Evolutionary conservation across 2,329 filamentous ascomycete species (phyloP).

Genomic region (Endothia cerciana): DNA sequence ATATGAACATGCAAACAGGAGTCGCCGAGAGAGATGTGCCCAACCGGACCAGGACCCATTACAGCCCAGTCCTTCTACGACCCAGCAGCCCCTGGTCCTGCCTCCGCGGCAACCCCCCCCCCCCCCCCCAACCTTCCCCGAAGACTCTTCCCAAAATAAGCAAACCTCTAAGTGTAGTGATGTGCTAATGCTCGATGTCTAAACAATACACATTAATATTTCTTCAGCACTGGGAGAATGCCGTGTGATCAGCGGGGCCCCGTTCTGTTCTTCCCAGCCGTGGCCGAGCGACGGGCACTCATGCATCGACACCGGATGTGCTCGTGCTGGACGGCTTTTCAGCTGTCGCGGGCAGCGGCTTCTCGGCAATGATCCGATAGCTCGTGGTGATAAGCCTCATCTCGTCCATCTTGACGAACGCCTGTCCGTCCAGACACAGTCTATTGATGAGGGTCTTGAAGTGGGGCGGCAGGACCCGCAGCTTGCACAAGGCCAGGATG

Average conservation of each 20-base stretch:
- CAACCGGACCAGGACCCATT: background rate
- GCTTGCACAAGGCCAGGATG: slow-evolving; percentile 52
- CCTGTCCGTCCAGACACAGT: slow-evolving; percentile 56
- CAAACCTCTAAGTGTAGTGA: background rate
- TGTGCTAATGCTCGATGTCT: slow-evolving; percentile 7
- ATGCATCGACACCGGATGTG: background rate
- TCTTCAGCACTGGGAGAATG: slow-evolving; percentile 3
- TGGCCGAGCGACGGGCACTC: background rate
- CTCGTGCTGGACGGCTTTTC: background rate
- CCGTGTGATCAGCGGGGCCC: background rate
- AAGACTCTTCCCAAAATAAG: no score
- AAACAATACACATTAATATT: slow-evolving; percentile 26
- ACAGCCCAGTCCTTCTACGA: no score
- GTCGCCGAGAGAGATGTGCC: background rate
- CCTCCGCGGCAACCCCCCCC: background rate
- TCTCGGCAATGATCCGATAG: slow-evolving; percentile 56
- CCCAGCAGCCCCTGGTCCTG: background rate
- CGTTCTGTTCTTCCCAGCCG: background rate
- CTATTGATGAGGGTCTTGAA: slow-evolving; percentile 58
- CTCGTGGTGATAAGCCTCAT: slow-evolving; percentile 57
- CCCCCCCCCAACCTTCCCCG: no score
- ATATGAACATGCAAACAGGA: background rate
- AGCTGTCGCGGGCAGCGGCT: slow-evolving; percentile 36
- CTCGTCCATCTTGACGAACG: slow-evolving; percentile 59
- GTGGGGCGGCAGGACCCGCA: slow-evolving; percentile 51